Percentiles rank a stretch among this genome's conserved stretches.
phyloP scores from a whole-genome alignment of 2,329 filamentous ascomycete genomes.

The Colletotrichum sp. region DNA sequence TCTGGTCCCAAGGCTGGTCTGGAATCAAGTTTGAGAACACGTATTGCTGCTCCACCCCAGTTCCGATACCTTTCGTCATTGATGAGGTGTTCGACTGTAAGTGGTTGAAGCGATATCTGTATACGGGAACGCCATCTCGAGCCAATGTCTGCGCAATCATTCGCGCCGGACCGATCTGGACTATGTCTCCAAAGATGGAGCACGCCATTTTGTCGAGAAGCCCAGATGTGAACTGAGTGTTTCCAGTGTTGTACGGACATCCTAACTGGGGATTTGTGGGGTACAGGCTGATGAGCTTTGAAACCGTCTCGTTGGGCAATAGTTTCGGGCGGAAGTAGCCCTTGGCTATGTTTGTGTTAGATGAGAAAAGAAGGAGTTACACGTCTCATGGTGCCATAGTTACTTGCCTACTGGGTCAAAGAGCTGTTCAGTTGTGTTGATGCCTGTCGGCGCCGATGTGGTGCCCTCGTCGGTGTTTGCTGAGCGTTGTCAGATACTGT shows the following conservation, averaged over 20 bases:
- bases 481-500: background rate
- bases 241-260: background rate
- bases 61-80: constrained; percentile 57
- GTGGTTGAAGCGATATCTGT: constrained; percentile 55
- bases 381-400: constrained; percentile 34
- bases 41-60: constrained; percentile 43
- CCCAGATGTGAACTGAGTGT: background rate
- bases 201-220: background rate
- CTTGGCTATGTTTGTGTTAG: constrained; percentile 25
- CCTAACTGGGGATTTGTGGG: background rate
- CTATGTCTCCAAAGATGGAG: background rate
- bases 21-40: constrained; percentile 43
- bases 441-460: constrained; percentile 54
- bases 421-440: constrained; percentile 61
- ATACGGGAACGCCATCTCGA: constrained; percentile 51
- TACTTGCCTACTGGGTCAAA: background rate
- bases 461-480: constrained; percentile 69
- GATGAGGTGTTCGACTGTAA: constrained; percentile 37
- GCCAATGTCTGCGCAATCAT: constrained; percentile 61
- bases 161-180: constrained; percentile 36
- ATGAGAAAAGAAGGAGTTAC: too few species aligned
- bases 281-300: background rate
- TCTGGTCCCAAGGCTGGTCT: constrained; percentile 35
- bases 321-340: constrained; percentile 24
- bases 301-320: constrained; percentile 58